phyloP scores from a whole-genome alignment of 2,329 filamentous ascomycete species.

The Didymella sp. region DNA sequence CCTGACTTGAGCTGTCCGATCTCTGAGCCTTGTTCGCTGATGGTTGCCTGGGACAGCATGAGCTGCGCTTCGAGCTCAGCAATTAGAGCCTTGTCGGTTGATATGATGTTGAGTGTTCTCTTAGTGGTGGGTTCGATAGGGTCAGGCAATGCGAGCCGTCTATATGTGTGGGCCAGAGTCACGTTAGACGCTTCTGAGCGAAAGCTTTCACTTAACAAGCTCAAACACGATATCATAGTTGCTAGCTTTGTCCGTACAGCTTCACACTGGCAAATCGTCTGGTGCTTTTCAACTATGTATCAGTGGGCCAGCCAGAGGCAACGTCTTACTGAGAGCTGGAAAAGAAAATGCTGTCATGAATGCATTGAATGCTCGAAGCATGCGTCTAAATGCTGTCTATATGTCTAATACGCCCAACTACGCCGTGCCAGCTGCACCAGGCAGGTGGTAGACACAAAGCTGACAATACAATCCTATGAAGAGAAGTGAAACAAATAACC shows the following conservation, averaged over 20 bases:
- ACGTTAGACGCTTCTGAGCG: too few species aligned
- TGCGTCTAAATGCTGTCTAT: conserved; percentile 19
- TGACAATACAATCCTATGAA: neutral
- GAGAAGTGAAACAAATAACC: neutral
- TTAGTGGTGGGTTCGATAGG: neutral
- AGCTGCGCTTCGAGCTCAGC: neutral
- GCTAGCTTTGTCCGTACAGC: too few species aligned
- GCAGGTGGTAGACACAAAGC: conserved; percentile 1
- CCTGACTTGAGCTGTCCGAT: too few species aligned
- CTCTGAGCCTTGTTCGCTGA: too few species aligned
- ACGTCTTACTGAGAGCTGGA: too few species aligned
- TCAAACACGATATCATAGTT: too few species aligned
- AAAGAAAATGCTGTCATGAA: neutral
- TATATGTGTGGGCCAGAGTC: too few species aligned
- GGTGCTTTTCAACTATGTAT: too few species aligned
- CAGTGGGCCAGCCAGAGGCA: too few species aligned
- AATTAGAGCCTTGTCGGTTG: neutral
- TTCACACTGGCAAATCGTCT: too few species aligned
- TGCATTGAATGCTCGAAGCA: conserved; percentile 12
- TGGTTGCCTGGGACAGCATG: neutral
- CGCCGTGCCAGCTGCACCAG: conserved; percentile 5
- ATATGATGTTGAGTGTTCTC: neutral
- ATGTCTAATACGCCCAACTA: conserved; percentile 2
- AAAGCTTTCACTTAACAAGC: too few species aligned
- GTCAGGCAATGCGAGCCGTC: too few species aligned